A percentile compares a stretch with the other conserved stretches of the same genome.
These are phyloP conservation scores for Brassica hybrid DNA, from an alignment of 441 rosid species.

Conservation along the genomic window DNA sequence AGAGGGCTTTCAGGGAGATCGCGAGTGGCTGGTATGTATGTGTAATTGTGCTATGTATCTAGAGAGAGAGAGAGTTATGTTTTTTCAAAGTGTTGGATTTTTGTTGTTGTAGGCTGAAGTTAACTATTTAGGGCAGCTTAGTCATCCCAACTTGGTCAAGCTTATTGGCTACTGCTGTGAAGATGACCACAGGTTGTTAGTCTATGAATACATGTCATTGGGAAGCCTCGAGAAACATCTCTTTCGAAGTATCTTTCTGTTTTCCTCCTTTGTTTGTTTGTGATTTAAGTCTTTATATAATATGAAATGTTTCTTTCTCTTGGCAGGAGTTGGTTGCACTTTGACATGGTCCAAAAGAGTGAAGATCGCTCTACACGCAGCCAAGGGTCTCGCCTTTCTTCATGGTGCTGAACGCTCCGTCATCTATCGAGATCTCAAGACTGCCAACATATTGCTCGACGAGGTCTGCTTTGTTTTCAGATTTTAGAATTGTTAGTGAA, in stretches of 20 bases:
- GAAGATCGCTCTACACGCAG: slow-evolving; percentile 95
- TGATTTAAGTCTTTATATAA: not conserved
- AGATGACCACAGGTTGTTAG: slow-evolving; percentile 91
- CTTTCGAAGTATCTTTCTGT: slow-evolving; percentile 61
- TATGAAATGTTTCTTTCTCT: not conserved
- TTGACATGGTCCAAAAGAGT: slow-evolving; percentile 93
- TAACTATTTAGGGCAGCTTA: slow-evolving; percentile 91
- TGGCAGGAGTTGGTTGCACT: slow-evolving; percentile 69
- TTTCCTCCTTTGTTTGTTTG: not conserved
- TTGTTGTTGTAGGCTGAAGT: slow-evolving; percentile 77
- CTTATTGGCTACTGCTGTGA: slow-evolving; percentile 99
- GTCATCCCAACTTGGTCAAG: slow-evolving; percentile 94
- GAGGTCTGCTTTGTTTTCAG: slow-evolving; percentile 43
- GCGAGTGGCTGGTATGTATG: slow-evolving; percentile 99
- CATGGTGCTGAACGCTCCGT: slow-evolving; percentile 91
- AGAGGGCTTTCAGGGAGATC: slow-evolving; percentile 95
- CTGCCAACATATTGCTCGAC: slow-evolving; percentile 94
- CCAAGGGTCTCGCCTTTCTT: slow-evolving; percentile 95
- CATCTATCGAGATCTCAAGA: slow-evolving; percentile 97
- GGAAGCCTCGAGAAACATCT: slow-evolving; percentile 98
- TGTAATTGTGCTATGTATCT: no score
- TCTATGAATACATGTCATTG: slow-evolving; percentile 93
- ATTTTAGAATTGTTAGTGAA: slow-evolving; percentile 18
- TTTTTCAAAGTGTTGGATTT: no score
- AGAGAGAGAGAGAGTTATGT: no score